Evolutionary conservation across 768 basidiomycete genomes (phyloP), one percentile per base, ranked within the genome.

Genomic region (Dentipellis sp.): DNA sequence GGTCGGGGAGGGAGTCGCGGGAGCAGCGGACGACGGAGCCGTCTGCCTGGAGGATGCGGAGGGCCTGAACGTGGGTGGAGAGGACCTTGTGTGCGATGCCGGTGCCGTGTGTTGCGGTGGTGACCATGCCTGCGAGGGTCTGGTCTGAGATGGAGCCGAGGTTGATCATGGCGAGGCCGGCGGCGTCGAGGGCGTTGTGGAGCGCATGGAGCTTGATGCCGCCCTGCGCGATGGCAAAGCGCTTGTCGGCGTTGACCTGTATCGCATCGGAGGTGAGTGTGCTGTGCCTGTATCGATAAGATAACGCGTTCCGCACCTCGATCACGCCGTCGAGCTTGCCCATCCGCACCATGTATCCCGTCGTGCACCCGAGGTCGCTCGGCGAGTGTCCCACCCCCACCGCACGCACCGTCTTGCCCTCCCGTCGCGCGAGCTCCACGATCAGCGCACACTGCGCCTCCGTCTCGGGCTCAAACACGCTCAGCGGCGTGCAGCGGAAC

Each of bases 121-220:
- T 85, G 64, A 98, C 77, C 63, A 94, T 82, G 46, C 97, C 97
- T 23, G 82, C 94, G 60, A 99, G 78, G 3, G 93, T 91, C 69
- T 97, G 95, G 68, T 97, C 94, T 37, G 93, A 95, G 64, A 99
- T 97, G 29, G 93, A 94, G 37, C 97, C 97, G 58, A 97, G 78
- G 70, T 90, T 95, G 65, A 80, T 83, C 81, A 99, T 86, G 39
- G 94, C 94, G 35, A 97, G 80, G 36, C 77, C 77, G 63, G 84
- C 73, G 11, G 72, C 68, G 50, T 76, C 80, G 55, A 98, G 84
- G 14, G 76, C 75, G 21, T 68, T 72, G 61, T 95, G 91, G 4
- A 97, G 78, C 51, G 79, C 74, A 56, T 84, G 75, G 55, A 97
- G 82, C 4, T 80, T 84, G 67, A 93, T 86, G 19, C 92, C 92